phyloP scores from a whole-genome alignment of 345 rosid genomes.

The Syzygium aromaticum region DNA sequence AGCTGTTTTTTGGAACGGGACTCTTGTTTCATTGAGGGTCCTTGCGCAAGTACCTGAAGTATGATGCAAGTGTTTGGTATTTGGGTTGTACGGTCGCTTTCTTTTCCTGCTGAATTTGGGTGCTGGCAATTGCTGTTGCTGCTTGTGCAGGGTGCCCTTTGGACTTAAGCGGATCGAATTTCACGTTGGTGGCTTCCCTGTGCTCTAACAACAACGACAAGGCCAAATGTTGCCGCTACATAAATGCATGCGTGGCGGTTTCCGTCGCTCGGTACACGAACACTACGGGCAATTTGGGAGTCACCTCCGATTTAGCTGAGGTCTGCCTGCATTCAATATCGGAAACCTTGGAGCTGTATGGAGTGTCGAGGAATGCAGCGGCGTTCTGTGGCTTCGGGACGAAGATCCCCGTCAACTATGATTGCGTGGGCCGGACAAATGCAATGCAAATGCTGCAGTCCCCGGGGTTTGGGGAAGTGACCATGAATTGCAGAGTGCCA shows the following conservation, averaged over 20 bases:
- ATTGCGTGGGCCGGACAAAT: conserved; percentile 62
- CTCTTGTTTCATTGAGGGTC: neutral
- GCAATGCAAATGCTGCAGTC: conserved; percentile 73
- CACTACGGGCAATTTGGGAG: conserved; percentile 59
- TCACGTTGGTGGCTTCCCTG: conserved; percentile 64
- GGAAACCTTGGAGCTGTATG: conserved; percentile 62
- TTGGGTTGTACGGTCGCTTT: neutral
- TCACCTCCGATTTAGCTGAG: conserved; percentile 36
- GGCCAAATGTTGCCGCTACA: conserved; percentile 91
- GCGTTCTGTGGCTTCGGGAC: conserved; percentile 77
- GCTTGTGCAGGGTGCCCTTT: conserved; percentile 71
- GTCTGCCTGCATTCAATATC: conserved; percentile 60
- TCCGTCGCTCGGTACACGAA: conserved; percentile 75
- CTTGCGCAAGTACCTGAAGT: neutral
- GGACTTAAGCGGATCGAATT: conserved; percentile 66
- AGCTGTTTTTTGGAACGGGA: neutral
- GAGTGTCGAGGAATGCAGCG: conserved; percentile 74
- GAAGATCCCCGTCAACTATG: conserved; percentile 71
- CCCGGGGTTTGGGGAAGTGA: conserved; percentile 51
- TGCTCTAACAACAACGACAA: conserved; percentile 51
- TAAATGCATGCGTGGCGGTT: conserved; percentile 72
- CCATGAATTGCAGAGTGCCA: conserved; percentile 50
- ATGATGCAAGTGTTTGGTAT: neutral
- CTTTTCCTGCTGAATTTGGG: neutral
- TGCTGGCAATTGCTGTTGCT: neutral